These are phyloP conservation scores for Neurospora crassa DNA, from an alignment of 2,329 filamentous ascomycete species.

Conservation along the genomic window DNA sequence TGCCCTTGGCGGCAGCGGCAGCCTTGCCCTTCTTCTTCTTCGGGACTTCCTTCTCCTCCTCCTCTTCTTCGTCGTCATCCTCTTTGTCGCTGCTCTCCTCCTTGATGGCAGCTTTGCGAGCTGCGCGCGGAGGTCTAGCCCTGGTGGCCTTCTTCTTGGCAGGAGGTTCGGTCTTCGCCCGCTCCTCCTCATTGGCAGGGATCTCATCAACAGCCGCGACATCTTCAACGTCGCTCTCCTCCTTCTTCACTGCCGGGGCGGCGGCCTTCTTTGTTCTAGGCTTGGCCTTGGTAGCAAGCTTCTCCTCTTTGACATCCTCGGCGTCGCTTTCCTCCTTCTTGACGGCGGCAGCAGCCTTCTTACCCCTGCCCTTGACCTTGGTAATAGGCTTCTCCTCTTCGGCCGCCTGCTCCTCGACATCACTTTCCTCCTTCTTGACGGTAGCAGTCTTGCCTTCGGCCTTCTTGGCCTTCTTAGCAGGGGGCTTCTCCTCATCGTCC, in stretches of 20 bases:
- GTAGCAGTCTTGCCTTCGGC: conserved; percentile 8
- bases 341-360: conserved; percentile 12
- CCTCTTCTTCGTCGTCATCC: conserved; percentile 3
- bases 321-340: conserved; percentile 6
- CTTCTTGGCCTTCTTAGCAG: conserved; percentile 30
- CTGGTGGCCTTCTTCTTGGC: neutral
- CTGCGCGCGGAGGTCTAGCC: neutral
- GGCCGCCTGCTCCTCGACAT: neutral
- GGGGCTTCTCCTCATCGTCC: conserved; percentile 22
- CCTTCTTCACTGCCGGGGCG: neutral
- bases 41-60: conserved; percentile 1
- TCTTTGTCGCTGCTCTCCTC: conserved; percentile 11
- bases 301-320: neutral
- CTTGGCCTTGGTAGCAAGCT: neutral
- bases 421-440: neutral
- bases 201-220: neutral
- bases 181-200: neutral
- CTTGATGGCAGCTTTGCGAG: neutral
- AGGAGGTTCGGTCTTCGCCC: neutral
- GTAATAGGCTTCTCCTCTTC: conserved; percentile 1
- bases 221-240: neutral
- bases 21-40: conserved; percentile 2
- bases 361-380: conserved; percentile 9
- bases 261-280: neutral
- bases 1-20: neutral